Evolutionary conservation across 176 grass and related monocot species (phyloP).

Genomic region (Zizania latifolia): DNA sequence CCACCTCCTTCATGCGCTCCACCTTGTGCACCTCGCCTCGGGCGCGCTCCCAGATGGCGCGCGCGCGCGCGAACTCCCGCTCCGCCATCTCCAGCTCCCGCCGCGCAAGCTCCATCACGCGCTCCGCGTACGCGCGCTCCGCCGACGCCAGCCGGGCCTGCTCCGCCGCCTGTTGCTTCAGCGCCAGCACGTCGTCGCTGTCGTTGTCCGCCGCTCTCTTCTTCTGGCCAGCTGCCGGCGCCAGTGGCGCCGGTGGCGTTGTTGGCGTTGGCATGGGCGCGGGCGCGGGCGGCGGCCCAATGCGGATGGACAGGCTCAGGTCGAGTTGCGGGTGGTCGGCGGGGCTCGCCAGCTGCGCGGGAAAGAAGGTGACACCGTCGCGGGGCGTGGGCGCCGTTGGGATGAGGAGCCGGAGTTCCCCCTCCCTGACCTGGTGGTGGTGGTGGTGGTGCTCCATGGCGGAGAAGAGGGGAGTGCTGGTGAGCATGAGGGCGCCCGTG

Average conservation of each 20-base stretch:
- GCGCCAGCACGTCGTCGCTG: slow-evolving; percentile 18
- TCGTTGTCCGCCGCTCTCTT: background rate
- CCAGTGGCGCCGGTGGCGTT: background rate
- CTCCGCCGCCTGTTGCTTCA: slow-evolving; percentile 62
- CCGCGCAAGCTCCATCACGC: slow-evolving; percentile 66
- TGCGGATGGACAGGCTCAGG: slow-evolving; percentile 67
- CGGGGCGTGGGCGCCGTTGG: slow-evolving; percentile 25
- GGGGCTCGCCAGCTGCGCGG: background rate
- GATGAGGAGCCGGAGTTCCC: slow-evolving; percentile 52
- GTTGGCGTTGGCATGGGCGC: no score
- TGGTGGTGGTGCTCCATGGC: slow-evolving; percentile 52
- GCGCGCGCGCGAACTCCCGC: slow-evolving; percentile 66
- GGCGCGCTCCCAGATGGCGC: slow-evolving; percentile 65
- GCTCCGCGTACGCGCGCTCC: slow-evolving; percentile 69
- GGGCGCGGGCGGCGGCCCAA: slow-evolving; percentile 19
- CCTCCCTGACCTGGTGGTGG: background rate
- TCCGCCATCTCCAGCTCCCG: slow-evolving; percentile 71
- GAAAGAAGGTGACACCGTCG: background rate
- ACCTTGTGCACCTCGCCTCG: slow-evolving; percentile 66
- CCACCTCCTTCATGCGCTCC: slow-evolving; percentile 62
- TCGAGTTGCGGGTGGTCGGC: slow-evolving; percentile 40
- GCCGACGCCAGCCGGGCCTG: slow-evolving; percentile 57
- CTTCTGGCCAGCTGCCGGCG: background rate
- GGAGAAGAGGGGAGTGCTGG: slow-evolving; percentile 14
- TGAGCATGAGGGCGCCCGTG: slow-evolving; percentile 2